Conservation (phyloP, 2,329 filamentous ascomycete species). For the Lecanicillium sp. region DNA sequence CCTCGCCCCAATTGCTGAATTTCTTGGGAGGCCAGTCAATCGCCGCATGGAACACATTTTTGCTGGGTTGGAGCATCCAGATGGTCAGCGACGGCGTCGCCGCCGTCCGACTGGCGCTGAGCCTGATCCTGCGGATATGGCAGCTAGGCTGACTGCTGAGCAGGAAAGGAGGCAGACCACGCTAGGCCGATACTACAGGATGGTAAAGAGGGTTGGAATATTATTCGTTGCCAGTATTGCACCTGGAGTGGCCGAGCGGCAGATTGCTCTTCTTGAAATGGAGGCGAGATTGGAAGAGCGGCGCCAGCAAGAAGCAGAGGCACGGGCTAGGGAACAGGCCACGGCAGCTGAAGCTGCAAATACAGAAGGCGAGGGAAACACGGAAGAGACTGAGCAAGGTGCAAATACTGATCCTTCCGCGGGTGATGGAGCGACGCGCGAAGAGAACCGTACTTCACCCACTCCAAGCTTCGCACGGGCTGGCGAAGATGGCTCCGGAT, state of each 20-base stretch:
- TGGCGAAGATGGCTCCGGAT: no score
- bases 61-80: conserved; percentile 36
- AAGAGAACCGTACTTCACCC: no score
- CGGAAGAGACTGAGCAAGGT: not conserved
- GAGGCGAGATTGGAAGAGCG: conserved; percentile 35
- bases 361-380: conserved; percentile 13
- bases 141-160: conserved; percentile 43
- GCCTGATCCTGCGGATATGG: conserved; percentile 41
- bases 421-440: no score
- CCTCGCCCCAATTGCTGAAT: no score
- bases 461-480: no score
- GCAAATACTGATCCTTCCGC: not conserved
- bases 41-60: conserved; percentile 52
- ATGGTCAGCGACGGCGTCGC: conserved; percentile 18
- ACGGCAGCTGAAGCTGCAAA: conserved; percentile 18
- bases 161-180: conserved; percentile 21
- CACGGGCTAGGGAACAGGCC: conserved; percentile 15
- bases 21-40: conserved; percentile 45
- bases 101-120: conserved; percentile 14
- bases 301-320: conserved; percentile 32
- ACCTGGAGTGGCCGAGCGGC: conserved; percentile 56
- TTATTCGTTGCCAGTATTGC: conserved; percentile 59
- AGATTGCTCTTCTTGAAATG: conserved; percentile 51
- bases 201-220: conserved; percentile 50
- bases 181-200: conserved; percentile 34